These are phyloP conservation scores for Xylariaceae sp. DNA, from an alignment of 2,329 filamentous ascomycete species.

Conservation along the genomic window DNA sequence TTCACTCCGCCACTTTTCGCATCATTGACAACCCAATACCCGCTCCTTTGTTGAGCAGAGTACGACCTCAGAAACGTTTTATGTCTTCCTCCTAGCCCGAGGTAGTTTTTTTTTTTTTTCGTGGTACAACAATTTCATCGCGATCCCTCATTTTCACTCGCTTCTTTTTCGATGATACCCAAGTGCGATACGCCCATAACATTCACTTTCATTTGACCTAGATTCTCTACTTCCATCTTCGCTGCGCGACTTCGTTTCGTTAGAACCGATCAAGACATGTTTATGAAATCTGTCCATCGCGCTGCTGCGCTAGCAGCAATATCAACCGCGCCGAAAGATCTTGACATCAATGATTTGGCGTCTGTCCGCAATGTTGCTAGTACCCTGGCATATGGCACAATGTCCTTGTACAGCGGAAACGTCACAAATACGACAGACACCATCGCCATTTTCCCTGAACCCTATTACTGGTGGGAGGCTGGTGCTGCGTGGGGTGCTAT, in stretches of 20 bases:
- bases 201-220: too few species aligned
- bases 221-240: neutral
- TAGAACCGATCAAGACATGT: constrained; percentile 10
- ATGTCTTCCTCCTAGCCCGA: neutral
- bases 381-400: constrained; percentile 55
- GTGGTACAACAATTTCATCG: neutral
- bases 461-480: constrained; percentile 57
- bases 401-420: constrained; percentile 63
- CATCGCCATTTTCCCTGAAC: neutral
- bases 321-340: constrained; percentile 31
- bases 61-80: neutral
- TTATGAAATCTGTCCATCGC: constrained; percentile 24
- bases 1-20: too few species aligned
- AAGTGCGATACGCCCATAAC: too few species aligned
- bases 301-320: constrained; percentile 20
- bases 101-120: neutral
- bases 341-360: constrained; percentile 42
- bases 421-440: constrained; percentile 43
- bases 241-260: neutral
- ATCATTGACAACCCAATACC: too few species aligned
- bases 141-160: neutral
- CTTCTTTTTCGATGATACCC: neutral
- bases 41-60: neutral
- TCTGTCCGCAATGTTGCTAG: constrained; percentile 60
- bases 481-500: constrained; percentile 64